Evolutionary conservation across 1,284 basidiomycete genomes (phyloP).

Genomic region (Pulveroboletus sp.): DNA sequence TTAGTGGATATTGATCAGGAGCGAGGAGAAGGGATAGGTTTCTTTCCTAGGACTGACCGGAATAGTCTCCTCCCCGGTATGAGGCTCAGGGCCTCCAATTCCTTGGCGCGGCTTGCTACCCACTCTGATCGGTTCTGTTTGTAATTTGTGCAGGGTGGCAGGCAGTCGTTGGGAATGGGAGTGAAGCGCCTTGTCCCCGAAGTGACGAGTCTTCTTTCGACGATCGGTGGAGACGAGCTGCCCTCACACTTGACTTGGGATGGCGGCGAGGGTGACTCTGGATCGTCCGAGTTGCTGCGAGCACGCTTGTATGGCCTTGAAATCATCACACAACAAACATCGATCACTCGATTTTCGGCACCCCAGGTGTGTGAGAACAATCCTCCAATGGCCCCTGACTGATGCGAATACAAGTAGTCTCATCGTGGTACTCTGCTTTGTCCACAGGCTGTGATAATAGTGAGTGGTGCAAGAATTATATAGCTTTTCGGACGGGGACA

Average conservation of each 20-base stretch:
- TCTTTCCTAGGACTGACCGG: conserved; percentile 21
- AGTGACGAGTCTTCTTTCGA: conserved; percentile 26
- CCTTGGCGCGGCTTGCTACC: conserved; percentile 19
- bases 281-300: not conserved
- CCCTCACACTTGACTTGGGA: conserved; percentile 25
- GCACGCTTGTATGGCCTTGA: conserved; percentile 21
- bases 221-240: conserved; percentile 17
- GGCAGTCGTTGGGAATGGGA: conserved; percentile 32
- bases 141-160: conserved; percentile 18
- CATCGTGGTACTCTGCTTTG: not conserved
- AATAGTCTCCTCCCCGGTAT: conserved; percentile 27
- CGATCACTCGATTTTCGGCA: not conserved
- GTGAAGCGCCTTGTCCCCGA: conserved; percentile 30
- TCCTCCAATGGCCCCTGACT: not conserved
- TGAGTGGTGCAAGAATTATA: too few species aligned
- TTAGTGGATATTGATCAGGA: not conserved
- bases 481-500: too few species aligned
- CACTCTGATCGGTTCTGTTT: conserved; percentile 28
- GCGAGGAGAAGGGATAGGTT: not conserved
- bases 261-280: not conserved
- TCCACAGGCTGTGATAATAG: too few species aligned
- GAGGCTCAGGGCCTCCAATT: conserved; percentile 25
- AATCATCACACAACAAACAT: not conserved
- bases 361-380: conserved; percentile 9
- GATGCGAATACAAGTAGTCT: not conserved